phyloP scores from a whole-genome alignment of 2,329 filamentous ascomycete genomes.

The Trichoderma endophyticum region DNA sequence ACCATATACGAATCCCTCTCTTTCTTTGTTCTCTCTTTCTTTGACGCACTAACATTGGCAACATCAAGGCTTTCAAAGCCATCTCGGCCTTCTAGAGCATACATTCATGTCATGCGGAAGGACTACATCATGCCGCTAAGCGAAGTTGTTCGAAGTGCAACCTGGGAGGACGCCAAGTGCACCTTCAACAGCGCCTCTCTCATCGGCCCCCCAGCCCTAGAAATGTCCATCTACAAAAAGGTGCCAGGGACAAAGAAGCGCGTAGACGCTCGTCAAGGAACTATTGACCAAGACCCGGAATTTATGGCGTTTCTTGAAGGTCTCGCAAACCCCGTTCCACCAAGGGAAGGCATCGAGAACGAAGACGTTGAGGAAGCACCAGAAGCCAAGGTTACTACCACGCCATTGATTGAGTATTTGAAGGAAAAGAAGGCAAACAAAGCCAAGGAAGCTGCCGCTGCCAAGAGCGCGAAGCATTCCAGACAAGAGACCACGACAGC shows the following conservation, averaged over 20 bases:
- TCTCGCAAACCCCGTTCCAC: conserved; percentile 65
- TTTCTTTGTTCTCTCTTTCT: neutral
- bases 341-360: conserved; percentile 43
- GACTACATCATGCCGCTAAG: conserved; percentile 65
- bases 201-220: conserved; percentile 73
- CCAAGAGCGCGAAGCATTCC: conserved; percentile 50
- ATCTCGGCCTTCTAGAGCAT: conserved; percentile 75
- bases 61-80: conserved; percentile 71
- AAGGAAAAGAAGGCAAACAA: conserved; percentile 87
- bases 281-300: conserved; percentile 93
- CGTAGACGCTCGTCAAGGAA: conserved; percentile 81
- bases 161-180: conserved; percentile 79
- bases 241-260: conserved; percentile 71
- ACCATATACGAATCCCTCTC: neutral
- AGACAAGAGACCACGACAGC: conserved; percentile 51
- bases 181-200: conserved; percentile 69
- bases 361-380: conserved; percentile 43
- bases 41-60: conserved; percentile 19
- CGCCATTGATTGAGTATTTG: conserved; percentile 84
- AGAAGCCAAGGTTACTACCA: conserved; percentile 67
- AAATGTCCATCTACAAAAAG: conserved; percentile 81
- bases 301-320: conserved; percentile 91
- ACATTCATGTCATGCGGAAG: conserved; percentile 74
- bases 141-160: conserved; percentile 63
- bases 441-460: conserved; percentile 50